These are phyloP conservation scores for Colletotrichum endophyticum DNA, from an alignment of 2,329 filamentous ascomycete genomes.

Conservation along the genomic window DNA sequence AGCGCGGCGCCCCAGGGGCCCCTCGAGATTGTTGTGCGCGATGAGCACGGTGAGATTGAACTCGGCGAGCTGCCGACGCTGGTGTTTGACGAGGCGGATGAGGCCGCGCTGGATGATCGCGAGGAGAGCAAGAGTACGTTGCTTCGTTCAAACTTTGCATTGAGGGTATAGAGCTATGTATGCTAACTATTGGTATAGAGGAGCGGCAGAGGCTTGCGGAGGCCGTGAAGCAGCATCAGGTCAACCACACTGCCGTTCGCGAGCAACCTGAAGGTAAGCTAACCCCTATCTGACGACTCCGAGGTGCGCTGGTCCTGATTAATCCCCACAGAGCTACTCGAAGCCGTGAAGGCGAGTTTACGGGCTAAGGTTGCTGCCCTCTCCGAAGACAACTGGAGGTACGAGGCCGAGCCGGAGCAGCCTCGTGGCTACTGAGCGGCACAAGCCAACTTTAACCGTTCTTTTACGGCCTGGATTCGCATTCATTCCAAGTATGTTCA, in stretches of 20 bases:
- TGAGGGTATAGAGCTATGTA: constrained; percentile 22
- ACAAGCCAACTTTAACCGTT: background rate
- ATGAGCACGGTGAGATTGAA: constrained; percentile 67
- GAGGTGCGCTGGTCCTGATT: background rate
- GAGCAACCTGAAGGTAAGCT: constrained; percentile 57
- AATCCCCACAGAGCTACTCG: constrained; percentile 65
- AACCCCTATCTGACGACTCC: background rate
- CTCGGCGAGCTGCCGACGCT: constrained; percentile 61
- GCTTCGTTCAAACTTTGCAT: background rate
- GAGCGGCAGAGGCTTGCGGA: constrained; percentile 66
- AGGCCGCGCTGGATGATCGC: constrained; percentile 61
- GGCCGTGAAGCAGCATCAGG: constrained; percentile 65
- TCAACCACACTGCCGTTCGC: constrained; percentile 57
- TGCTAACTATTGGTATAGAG: constrained; percentile 40
- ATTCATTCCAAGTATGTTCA: background rate
- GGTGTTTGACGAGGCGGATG: constrained; percentile 58
- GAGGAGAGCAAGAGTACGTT: constrained; percentile 60
- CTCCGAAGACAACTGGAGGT: constrained; percentile 91
- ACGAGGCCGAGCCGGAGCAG: constrained; percentile 68
- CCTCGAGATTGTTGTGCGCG: constrained; percentile 65
- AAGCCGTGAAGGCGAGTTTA: constrained; percentile 72
- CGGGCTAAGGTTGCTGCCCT: constrained; percentile 74
- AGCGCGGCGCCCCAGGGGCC: constrained; percentile 13
- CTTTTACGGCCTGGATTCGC: constrained; percentile 19
- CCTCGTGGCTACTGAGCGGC: constrained; percentile 38